Evolutionary conservation across 768 basidiomycete genomes (phyloP), one percentile per base, ranked within the genome.

Genomic region (Leucogyrophana mollusca): DNA sequence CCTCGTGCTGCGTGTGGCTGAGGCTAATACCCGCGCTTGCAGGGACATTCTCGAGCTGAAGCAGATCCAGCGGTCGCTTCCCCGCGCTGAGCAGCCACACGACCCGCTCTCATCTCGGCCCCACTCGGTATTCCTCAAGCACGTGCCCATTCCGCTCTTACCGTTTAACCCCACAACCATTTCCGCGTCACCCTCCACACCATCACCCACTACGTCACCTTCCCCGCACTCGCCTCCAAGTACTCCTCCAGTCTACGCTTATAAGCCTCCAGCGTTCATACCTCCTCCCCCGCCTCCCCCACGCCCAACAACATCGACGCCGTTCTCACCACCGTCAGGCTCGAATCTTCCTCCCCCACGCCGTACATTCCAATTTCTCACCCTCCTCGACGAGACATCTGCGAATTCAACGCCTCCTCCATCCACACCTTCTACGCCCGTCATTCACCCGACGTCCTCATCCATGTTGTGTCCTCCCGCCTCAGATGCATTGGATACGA

Each of bases 1-100:
- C n/a, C n/a, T n/a, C n/a, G n/a, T n/a, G n/a, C 17, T 11, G 14
- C 10, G 23, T 23, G 24, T 39, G 35, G 21, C 20, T 20, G 9
- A 41, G 14, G 16, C 22, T 18, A 14, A 18, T 39, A 14, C 13
- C 18, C 21, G 9, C 17, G 39, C 17, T 16, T 34, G 34, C 54
- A 83, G 82, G 54, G 82, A 85, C 53, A 56, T 84, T 16, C 75
- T 86, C 17, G 85, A 87, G 59, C 74, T 86, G 34, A 84, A 83
- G 55, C 81, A 80, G 52, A 81, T 87, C 34, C 83, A 82, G 50
- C 76, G 79, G 9, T 79, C 80, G 6, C 70, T 85, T 1, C 83
- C 84, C 7, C 69, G 72, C 16, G 80, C 84, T 2, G 68, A 73
- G 43, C 83, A 80, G 64, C 73, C 69, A 1, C 59, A 62, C 3